Base-by-base conservation (phyloP, 345 rosid genomes). In the Murraya koenigii region DNA sequence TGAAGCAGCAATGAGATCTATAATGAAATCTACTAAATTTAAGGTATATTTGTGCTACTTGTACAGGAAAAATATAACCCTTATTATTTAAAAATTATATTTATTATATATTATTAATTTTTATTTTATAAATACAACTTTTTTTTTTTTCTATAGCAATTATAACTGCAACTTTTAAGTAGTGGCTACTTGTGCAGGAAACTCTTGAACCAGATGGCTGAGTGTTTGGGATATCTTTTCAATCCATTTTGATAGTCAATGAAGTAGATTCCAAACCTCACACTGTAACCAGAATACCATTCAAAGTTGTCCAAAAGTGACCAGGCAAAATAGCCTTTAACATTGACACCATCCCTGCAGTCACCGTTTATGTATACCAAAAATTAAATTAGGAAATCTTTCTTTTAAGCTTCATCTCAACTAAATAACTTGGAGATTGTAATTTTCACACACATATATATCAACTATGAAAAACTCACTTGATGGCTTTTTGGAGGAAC, bases 211-310 rank as follows among this genome's bases (percentile, higher is more conserved):
- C 91, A 44, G 49, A 44, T 13, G 49, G 49, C 49, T 13, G 49
- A 79, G 4, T 39, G n/a, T 17, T 73, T 79, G 32, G 30, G 77
- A n/a, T 73, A 47, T 20, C 81, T 36, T 26, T 30, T 79, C 28
- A 72, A 79, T 22, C 73, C 47, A 20, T 89, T 59, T 66, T 81
- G 69, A 70, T 49, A 88, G 78, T 89, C 89, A 2, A 85, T 77
- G 4, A 79, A 85, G 65, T 68, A 60, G 66, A 87, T 69, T 1
- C 91, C 93, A 23, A 86, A 88, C 30, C 88, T 80, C 14, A 85
- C 72, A 60, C 63, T 20, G 23, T 41, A 20, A 66, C 78, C 72
- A 17, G 26, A 7, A 39, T 65, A 35, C 73, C 77, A 72, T 65
- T 72, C 81, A 2, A 75, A 75, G 11, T 52, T 25, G 28, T 75